Evolutionary conservation across 2,329 filamentous ascomycete species (phyloP), one percentile per base, ranked within the genome.

Genomic region (Escovopsis weberi): DNA sequence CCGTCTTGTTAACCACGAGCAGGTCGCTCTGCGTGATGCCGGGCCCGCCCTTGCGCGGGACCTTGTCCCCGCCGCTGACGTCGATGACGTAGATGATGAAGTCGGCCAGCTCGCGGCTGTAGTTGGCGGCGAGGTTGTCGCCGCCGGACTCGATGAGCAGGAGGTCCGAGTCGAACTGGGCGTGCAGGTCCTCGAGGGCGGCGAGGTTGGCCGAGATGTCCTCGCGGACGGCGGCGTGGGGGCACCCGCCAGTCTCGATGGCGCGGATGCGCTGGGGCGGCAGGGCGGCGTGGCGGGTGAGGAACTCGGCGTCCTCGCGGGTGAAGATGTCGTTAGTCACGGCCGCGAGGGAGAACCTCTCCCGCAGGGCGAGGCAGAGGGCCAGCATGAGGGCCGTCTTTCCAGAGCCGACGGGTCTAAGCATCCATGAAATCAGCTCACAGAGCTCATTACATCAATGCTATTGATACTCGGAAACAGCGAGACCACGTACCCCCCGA

Each of bases 321-420:
- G 89, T 96, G 72, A 96, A 96, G 70, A 96, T 96, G 70, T 96
- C 89, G 72, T 96, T 96, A 40, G 91, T 98, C 19, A 98, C 89
- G 46, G 87, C 91, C 1, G 91, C 91, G 55, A 98, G 83, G 58
- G 80, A 86, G 74, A 85, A 88, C 43, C 75, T 69, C 40, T 80
- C 71, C 47, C 91, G 83, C 6, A 98, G 79, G 7, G 82, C 81
- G 33, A 80, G 80, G 68, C 87, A 95, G 52, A 96, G 83, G 34
- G 85, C 82, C 10, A 95, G 79, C 89, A 98, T 96, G 26, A 96
- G 75, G 15, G 91, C 91, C 0, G 91, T 96, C 65, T 98, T 98
- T 58, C 91, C 91, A 23, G 88, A 95, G 50, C 91, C 91, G 42
- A 98, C 91, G 47, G 91, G 91, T 37, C 88, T 94, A 12, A 19